Evolutionary conservation across 192 early-diverging fungal genomes (phyloP), one percentile per base, ranked within the genome.

Genomic region (Backusella sp.): DNA sequence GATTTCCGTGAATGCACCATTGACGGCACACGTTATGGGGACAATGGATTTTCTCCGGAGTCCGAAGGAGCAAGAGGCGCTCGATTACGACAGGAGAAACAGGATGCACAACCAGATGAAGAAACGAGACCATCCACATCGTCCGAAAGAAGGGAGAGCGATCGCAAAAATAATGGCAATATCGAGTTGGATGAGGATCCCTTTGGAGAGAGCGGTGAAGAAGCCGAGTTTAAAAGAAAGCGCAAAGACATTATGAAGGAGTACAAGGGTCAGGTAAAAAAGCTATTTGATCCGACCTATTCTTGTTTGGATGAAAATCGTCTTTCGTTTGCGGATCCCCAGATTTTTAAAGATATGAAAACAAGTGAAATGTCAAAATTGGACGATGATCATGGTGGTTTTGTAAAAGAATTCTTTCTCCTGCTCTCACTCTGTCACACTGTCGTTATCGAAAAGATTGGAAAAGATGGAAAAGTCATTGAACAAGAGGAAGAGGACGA

Each of bases 1-100:
- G 92, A 97, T 79, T 99, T 99, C 75, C 95, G 95, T 59, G 95
- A 95, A 85, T 96, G 94, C 82, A 89, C 92, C 1, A 95, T 99
- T 79, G 89, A 88, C 72, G 96, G 96, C 14, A 88, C 88, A 28
- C 84, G 92, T 6, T 99, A 99, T 81, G 97, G 97, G 56, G 85
- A 86, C 73, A 91, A 92, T 77, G 88, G 87, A 15, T 88, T 90
- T 44, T 83, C 88, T 37, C 89, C 88, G 35, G 90, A 91, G 81
- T 86, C 90, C 0, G 91, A 92, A 34, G 82, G 78, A 12, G 82
- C 82, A 37, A 72, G 75, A 28, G 82, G 82, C 1, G 82, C 73
- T 17, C 46, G 82, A 30, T 39, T 85, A 84, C 90, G 21, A 84
- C 83, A 78, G 67, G 85, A 85, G 82, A 88, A 77, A 75, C 84